Base-by-base conservation (phyloP, 1,284 basidiomycete genomes). In the Sutorius eximius region DNA sequence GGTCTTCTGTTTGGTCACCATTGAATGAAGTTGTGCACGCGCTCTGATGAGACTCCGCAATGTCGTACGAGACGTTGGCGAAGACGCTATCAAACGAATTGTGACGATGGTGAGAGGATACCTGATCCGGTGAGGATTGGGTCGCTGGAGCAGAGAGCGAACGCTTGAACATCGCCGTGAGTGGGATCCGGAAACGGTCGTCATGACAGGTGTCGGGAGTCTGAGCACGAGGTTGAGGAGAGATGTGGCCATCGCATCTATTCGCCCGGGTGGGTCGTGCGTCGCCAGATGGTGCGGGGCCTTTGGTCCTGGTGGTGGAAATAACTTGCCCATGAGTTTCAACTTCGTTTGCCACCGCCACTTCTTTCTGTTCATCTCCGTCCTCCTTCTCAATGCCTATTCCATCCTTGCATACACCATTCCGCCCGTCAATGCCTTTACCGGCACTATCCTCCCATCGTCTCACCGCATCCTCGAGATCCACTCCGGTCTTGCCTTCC, bases 101-200 rank as follows among this genome's bases (percentile, higher is more conserved):
- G 33, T 70, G 59, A 43, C 59, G 62, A 10, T 50, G 52, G 44
- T 61, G 59, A 47, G 60, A 56, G 30, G 54, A 37, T 15, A 48
- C 38, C 34, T 59, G 48, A 29, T 49, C 34, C 7, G 59, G 54
- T 30, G 59, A 52, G 16, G 51, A 22, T 34, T 67, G 75, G 51
- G 71, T 61, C 2, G 75, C 76, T 32, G 83, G 80, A 3, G 76
- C 80, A 32, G 83, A 85, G 2, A 80, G 70, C 16, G 82, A 82
- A 45, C 83, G 81, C 63, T 75, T 81, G 71, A 80, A 82, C 80
- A 85, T 82, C 36, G 79, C 73, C 7, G 81, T 82, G 45, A 83
- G 75, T 5, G 82, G 78, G 22, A 81, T 70, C 44, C 65, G 71
- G 70, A 78, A 78, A 34, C 75, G 69, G 9, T 65, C 57, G 45